A percentile compares a stretch with the other conserved stretches of the same genome.
Conservation (phyloP, 345 rosid species). For the Hibiscus tridactylites region DNA sequence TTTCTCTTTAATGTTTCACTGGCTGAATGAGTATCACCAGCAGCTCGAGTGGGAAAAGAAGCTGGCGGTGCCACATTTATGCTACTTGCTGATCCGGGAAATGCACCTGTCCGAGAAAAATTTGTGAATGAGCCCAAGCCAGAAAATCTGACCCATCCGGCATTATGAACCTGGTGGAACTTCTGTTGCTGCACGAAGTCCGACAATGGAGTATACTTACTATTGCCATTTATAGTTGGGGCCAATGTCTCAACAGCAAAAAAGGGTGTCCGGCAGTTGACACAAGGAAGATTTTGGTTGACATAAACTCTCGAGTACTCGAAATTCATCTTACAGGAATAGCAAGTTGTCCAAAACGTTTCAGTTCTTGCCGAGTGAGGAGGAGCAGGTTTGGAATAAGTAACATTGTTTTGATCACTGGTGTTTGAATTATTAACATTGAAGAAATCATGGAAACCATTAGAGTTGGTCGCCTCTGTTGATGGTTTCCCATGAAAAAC, state of each 20-base stretch:
- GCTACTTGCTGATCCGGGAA: slow-evolving; percentile 12
- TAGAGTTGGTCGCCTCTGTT: slow-evolving; percentile 12
- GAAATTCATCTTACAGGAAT: slow-evolving; percentile 27
- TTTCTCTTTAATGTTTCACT: slow-evolving; percentile 20
- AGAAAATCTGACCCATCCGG: slow-evolving; percentile 1
- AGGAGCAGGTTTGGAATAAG: slow-evolving; percentile 8
- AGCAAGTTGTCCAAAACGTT: slow-evolving; percentile 49
- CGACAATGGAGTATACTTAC: not conserved
- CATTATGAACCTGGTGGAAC: not conserved
- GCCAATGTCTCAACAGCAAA: slow-evolving; percentile 27
- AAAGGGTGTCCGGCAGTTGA: slow-evolving; percentile 28
- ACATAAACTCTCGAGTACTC: slow-evolving; percentile 32
- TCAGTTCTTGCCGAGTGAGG: slow-evolving; percentile 8
- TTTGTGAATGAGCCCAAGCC: not conserved
- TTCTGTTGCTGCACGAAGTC: slow-evolving; percentile 2
- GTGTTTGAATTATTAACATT: slow-evolving; percentile 8
- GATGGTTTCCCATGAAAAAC: slow-evolving; percentile 10
- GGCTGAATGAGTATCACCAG: slow-evolving; percentile 5
- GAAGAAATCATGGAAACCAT: slow-evolving; percentile 13
- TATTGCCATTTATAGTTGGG: slow-evolving; percentile 21
- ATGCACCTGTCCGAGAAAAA: slow-evolving; percentile 4
- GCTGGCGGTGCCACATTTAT: slow-evolving; percentile 4
- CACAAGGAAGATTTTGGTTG: slow-evolving; percentile 28
- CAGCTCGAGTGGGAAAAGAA: slow-evolving; percentile 13
- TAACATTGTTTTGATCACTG: slow-evolving; percentile 12